phyloP scores from a whole-genome alignment of 441 rosid species.

The Pelargonium cotyledonis region DNA sequence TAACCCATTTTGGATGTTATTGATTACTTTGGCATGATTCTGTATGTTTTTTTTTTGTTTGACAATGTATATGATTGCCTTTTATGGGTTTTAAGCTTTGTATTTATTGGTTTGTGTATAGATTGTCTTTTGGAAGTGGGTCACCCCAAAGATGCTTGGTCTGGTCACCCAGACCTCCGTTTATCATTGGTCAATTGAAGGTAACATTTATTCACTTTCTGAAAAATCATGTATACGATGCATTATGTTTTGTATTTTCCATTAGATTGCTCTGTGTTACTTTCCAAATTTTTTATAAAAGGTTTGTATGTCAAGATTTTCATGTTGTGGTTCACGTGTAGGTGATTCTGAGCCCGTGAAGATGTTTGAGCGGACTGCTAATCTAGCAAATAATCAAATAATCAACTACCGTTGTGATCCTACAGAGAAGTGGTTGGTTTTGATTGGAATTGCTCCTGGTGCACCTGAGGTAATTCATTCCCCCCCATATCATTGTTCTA shows the following conservation, averaged over 20 bases:
- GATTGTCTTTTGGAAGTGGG: constrained; percentile 99
- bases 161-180: constrained; percentile 87
- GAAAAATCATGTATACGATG: no score
- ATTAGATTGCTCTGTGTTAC: no score
- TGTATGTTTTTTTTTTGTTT: neutral
- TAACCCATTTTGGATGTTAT: no score
- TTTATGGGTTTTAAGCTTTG: neutral
- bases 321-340: constrained; percentile 30
- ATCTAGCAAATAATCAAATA: constrained; percentile 87
- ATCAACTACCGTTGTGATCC: constrained; percentile 94
- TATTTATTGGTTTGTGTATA: constrained; percentile 12
- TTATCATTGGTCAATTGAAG: constrained; percentile 99
- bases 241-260: no score
- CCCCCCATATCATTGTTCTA: neutral
- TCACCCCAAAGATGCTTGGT: constrained; percentile 84
- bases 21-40: neutral
- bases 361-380: constrained; percentile 98
- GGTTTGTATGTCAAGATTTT: no score
- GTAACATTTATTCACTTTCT: constrained; percentile 21
- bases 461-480: constrained; percentile 72
- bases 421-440: constrained; percentile 93
- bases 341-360: constrained; percentile 97
- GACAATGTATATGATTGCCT: neutral
- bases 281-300: no score
- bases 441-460: constrained; percentile 99